A percentile compares a stretch with the other conserved stretches of the same genome.
Conservation (phyloP, 31 red algal species). For the Pterothamnion heteromorphum region DNA sequence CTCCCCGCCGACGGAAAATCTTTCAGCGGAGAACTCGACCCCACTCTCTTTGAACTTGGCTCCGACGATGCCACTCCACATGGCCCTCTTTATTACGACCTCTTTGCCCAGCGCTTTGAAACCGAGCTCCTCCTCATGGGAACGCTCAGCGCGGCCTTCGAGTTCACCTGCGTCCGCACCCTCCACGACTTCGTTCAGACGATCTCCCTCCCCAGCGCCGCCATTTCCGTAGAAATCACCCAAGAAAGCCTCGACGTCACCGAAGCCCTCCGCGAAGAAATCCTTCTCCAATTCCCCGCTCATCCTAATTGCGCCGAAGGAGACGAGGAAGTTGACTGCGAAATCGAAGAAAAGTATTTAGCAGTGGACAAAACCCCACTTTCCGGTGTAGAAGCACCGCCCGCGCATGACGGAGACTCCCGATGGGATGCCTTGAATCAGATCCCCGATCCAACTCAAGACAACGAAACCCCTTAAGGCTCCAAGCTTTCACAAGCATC, state of each 20-base stretch:
- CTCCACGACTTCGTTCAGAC: neutral
- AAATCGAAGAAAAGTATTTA: neutral
- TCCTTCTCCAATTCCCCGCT: neutral
- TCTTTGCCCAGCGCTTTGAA: conserved; percentile 13
- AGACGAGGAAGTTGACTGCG: neutral
- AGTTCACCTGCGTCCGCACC: neutral
- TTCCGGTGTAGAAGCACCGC: neutral
- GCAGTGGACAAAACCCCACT: neutral
- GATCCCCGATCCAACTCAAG: neutral
- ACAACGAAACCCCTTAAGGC: neutral
- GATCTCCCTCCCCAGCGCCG: neutral
- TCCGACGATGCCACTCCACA: neutral
- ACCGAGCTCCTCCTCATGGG: neutral
- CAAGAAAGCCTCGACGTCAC: neutral
- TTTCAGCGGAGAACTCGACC: neutral
- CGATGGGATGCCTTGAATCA: neutral
- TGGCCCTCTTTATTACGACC: neutral
- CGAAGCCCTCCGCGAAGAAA: neutral
- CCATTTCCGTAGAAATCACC: neutral
- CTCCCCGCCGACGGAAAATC: neutral
- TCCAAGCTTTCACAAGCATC: neutral
- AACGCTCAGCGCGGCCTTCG: neutral
- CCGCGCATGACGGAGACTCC: neutral
- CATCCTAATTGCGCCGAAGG: neutral
- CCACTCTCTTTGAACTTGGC: neutral